phyloP scores from a whole-genome alignment of 176 grass and related monocot genomes.

The Triticum dicoccoides region DNA sequence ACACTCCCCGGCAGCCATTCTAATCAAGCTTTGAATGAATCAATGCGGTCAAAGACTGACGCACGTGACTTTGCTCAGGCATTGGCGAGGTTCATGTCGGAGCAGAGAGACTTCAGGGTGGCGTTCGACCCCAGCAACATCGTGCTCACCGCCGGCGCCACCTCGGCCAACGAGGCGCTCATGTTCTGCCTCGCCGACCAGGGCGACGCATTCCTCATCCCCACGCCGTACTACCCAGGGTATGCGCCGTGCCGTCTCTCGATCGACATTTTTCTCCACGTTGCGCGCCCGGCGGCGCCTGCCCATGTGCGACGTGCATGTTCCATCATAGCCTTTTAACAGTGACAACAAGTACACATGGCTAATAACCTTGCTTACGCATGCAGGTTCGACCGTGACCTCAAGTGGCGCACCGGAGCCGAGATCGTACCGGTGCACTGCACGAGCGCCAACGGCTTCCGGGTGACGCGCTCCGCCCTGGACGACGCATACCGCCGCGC shows the following conservation, averaged over 20 bases:
- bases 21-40: background rate
- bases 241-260: conserved; percentile 4
- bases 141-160: conserved; percentile 87
- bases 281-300: background rate
- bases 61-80: conserved; percentile 38
- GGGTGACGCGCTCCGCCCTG: conserved; percentile 61
- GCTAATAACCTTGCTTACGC: background rate
- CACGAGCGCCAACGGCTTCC: conserved; percentile 59
- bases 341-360: background rate
- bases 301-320: conserved; percentile 30
- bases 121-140: conserved; percentile 72
- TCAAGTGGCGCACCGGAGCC: conserved; percentile 93
- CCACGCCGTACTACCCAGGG: conserved; percentile 97
- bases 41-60: background rate
- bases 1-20: background rate
- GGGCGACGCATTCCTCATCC: conserved; percentile 83
- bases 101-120: conserved; percentile 56
- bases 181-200: conserved; percentile 90
- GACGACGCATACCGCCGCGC: conserved; percentile 68
- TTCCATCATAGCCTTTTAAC: background rate
- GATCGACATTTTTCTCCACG: background rate
- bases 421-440: conserved; percentile 91
- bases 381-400: conserved; percentile 89
- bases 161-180: conserved; percentile 87
- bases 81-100: conserved; percentile 75